Evolutionary conservation across 1,284 basidiomycete species (phyloP).

Genomic region (Gymnopus androsaceus): DNA sequence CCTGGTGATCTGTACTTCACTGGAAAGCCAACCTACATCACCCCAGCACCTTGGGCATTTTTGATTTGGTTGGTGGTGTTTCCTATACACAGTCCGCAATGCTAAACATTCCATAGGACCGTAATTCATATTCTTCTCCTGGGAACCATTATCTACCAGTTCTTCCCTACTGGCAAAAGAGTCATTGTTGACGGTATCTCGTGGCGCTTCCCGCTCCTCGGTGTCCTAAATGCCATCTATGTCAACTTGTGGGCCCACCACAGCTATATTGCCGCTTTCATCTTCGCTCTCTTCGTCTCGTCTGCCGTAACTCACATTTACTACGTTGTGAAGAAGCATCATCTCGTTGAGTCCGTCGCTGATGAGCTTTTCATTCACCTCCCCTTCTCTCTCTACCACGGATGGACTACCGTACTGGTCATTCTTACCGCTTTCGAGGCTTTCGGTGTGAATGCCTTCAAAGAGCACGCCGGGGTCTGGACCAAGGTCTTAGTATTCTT

Average conservation of each 20-base stretch:
- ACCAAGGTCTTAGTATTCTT: constrained; percentile 95
- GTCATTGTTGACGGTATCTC: constrained; percentile 83
- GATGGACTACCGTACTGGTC: constrained; percentile 92
- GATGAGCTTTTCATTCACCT: constrained; percentile 85
- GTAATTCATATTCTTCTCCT: constrained; percentile 86
- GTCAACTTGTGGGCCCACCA: constrained; percentile 76
- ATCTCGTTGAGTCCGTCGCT: constrained; percentile 60
- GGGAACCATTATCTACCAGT: constrained; percentile 89
- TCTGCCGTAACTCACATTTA: constrained; percentile 88
- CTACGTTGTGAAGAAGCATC: constrained; percentile 87
- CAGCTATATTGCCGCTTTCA: constrained; percentile 79
- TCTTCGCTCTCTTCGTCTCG: constrained; percentile 84
- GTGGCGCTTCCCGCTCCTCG: constrained; percentile 89
- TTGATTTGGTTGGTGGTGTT: constrained; percentile 65
- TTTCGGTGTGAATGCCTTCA: constrained; percentile 78
- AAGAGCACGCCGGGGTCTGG: constrained; percentile 76
- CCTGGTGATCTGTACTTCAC: constrained; percentile 69
- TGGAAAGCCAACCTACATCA: constrained; percentile 85
- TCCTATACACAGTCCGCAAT: constrained; percentile 12
- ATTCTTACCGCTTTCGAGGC: constrained; percentile 89
- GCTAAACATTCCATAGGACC: constrained; percentile 47
- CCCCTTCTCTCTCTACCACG: constrained; percentile 93
- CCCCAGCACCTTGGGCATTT: constrained; percentile 87
- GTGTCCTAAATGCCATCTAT: constrained; percentile 83
- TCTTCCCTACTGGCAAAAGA: constrained; percentile 77